phyloP scores from a whole-genome alignment of 805 yeast species.

The Candida anglica region DNA sequence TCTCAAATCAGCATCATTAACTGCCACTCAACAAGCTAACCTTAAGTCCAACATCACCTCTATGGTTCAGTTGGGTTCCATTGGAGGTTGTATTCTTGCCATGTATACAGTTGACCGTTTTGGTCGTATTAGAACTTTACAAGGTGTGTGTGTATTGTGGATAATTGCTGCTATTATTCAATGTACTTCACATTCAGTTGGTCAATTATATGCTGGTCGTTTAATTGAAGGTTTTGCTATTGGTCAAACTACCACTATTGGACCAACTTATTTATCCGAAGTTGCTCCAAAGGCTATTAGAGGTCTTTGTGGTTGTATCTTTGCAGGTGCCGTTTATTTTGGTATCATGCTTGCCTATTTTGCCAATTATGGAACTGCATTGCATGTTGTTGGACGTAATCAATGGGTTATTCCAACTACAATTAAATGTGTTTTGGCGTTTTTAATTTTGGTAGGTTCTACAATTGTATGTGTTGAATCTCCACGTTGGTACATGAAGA shows the following conservation, averaged over 20 bases:
- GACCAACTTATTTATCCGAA: conserved; percentile 53
- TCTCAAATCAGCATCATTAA: conserved; percentile 33
- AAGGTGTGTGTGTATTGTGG: conserved; percentile 41
- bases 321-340: conserved; percentile 55
- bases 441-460: conserved; percentile 39
- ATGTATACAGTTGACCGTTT: conserved; percentile 45
- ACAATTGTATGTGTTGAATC: conserved; percentile 42
- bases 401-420: conserved; percentile 56
- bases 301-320: conserved; percentile 49
- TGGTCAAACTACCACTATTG: conserved; percentile 56
- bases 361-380: conserved; percentile 48
- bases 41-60: conserved; percentile 50
- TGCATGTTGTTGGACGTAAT: conserved; percentile 34
- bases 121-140: conserved; percentile 49
- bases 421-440: conserved; percentile 45
- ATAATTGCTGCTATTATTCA: conserved; percentile 45
- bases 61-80: conserved; percentile 56
- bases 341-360: conserved; percentile 50
- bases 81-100: conserved; percentile 51
- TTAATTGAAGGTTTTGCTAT: conserved; percentile 52
- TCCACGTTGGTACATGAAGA: conserved; percentile 50
- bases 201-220: conserved; percentile 54
- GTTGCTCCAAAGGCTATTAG: conserved; percentile 49
- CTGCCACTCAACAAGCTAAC: conserved; percentile 36
- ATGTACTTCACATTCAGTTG: conserved; percentile 40